Conservation (phyloP, 2,329 filamentous ascomycete genomes). For the Venturiaceae sp. region DNA sequence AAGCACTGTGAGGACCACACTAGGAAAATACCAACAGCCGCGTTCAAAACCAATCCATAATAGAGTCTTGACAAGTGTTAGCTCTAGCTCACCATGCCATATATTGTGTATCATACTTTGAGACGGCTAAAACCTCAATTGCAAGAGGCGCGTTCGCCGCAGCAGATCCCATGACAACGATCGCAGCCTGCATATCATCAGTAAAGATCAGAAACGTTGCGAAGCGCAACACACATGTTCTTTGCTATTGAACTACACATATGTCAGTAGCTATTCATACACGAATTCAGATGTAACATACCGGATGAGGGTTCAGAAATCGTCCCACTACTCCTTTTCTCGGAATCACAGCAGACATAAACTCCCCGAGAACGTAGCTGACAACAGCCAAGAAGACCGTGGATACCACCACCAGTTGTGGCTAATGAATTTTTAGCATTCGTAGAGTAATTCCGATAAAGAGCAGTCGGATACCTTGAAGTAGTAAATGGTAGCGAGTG, state of each 20-base stretch:
- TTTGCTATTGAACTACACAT: neutral
- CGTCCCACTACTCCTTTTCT: slow-evolving; percentile 21
- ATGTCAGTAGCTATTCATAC: neutral
- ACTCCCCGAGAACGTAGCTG: slow-evolving; percentile 31
- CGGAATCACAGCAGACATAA: slow-evolving; percentile 27
- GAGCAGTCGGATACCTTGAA: slow-evolving; percentile 24
- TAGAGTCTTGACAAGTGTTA: slow-evolving; percentile 5
- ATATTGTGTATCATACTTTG: neutral
- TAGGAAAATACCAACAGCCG: slow-evolving; percentile 6
- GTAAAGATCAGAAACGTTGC: neutral
- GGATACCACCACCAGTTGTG: slow-evolving; percentile 34
- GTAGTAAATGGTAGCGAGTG: slow-evolving; percentile 35
- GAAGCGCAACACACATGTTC: slow-evolving; percentile 16
- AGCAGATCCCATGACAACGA: slow-evolving; percentile 12
- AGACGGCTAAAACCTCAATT: neutral
- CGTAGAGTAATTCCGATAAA: neutral
- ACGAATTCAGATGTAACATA: neutral
- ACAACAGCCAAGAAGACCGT: slow-evolving; percentile 36
- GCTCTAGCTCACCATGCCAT: neutral
- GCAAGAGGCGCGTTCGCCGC: neutral
- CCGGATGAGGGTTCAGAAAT: slow-evolving; percentile 28
- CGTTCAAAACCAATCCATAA: slow-evolving; percentile 1
- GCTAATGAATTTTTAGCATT: slow-evolving; percentile 11
- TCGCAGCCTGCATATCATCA: slow-evolving; percentile 8
- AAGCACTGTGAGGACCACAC: slow-evolving; percentile 10